Evolutionary conservation across 2,329 filamentous ascomycete genomes (phyloP).

Genomic region (Penicillium frequentans): DNA sequence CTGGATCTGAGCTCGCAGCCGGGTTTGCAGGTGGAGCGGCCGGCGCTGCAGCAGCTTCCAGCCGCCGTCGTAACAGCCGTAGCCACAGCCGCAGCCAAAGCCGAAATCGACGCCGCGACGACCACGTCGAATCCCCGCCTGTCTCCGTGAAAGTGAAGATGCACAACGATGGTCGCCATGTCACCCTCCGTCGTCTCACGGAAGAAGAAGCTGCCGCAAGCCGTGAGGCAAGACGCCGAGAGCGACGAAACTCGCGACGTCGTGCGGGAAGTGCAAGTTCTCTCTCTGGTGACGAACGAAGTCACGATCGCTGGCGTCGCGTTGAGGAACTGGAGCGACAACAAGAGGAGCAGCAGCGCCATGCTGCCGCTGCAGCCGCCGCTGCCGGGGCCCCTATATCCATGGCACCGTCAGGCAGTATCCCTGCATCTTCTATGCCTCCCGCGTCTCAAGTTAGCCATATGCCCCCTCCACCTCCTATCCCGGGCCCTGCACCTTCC

Average conservation of each 20-base stretch:
- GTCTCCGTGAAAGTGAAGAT: slow-evolving; percentile 66
- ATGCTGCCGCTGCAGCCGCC: slow-evolving; percentile 28
- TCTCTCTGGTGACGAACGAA: slow-evolving; percentile 41
- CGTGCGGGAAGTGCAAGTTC: slow-evolving; percentile 43
- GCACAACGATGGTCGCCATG: slow-evolving; percentile 63
- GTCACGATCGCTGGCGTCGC: slow-evolving; percentile 48
- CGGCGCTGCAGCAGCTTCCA: slow-evolving; percentile 33
- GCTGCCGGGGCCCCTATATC: slow-evolving; percentile 26
- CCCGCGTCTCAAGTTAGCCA: slow-evolving; percentile 26
- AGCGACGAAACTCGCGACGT: slow-evolving; percentile 41
- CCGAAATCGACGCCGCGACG: slow-evolving; percentile 30
- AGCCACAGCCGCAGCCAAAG: slow-evolving; percentile 26
- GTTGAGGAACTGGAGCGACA: slow-evolving; percentile 50
- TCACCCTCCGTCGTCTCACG: slow-evolving; percentile 61
- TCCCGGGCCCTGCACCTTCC: slow-evolving; percentile 35
- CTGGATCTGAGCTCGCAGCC: slow-evolving; percentile 27
- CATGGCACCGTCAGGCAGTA: slow-evolving; percentile 25
- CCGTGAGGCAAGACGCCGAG: slow-evolving; percentile 54
- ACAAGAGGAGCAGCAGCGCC: slow-evolving; percentile 45
- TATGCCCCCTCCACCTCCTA: slow-evolving; percentile 32
- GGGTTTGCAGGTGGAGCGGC: slow-evolving; percentile 22
- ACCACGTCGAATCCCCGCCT: slow-evolving; percentile 56
- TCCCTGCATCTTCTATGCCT: slow-evolving; percentile 25
- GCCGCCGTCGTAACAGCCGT: slow-evolving; percentile 31
- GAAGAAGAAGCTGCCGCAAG: slow-evolving; percentile 63